These are phyloP conservation scores for Hymenoscyphus salicellus DNA, from an alignment of 2,329 filamentous ascomycete species.

Conservation along the genomic window DNA sequence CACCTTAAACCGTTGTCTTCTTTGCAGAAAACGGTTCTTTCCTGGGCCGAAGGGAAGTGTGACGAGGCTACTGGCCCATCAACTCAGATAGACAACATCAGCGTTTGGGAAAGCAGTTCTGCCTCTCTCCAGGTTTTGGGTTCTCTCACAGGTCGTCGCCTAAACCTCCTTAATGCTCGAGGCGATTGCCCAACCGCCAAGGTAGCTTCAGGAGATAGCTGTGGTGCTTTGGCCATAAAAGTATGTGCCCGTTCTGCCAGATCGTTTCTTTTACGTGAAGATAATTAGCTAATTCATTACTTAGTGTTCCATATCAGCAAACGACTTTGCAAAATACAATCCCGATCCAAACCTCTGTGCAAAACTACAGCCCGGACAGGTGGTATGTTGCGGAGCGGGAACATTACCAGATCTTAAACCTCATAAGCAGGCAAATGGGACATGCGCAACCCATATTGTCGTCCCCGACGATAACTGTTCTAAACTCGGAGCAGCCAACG, in stretches of 20 bases:
- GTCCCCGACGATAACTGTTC: conserved; percentile 37
- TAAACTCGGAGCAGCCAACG: conserved; percentile 34
- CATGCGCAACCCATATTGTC: conserved; percentile 39
- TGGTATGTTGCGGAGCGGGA: conserved; percentile 38
- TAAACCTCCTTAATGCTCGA: neutral
- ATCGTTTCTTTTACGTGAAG: neutral
- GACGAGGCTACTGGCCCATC: neutral
- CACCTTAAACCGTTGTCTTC: neutral
- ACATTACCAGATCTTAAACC: conserved; percentile 35
- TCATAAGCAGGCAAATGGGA: conserved; percentile 35
- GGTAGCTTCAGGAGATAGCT: neutral
- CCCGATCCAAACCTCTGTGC: conserved; percentile 29
- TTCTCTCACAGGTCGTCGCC: neutral
- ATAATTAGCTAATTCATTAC: neutral
- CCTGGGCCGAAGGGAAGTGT: neutral
- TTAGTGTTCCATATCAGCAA: neutral
- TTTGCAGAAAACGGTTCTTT: neutral
- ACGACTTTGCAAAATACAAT: conserved; percentile 40
- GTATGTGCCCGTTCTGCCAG: neutral
- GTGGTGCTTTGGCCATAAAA: neutral
- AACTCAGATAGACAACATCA: neutral
- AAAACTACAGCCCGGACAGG: conserved; percentile 27
- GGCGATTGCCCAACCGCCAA: neutral
- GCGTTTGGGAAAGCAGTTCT: neutral
- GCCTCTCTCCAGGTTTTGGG: neutral